Percentiles rank a stretch among this genome's conserved stretches.
Conservation (phyloP, 371 early-diverging fungal genomes). For the Dinochytrium kinnereticum region DNA sequence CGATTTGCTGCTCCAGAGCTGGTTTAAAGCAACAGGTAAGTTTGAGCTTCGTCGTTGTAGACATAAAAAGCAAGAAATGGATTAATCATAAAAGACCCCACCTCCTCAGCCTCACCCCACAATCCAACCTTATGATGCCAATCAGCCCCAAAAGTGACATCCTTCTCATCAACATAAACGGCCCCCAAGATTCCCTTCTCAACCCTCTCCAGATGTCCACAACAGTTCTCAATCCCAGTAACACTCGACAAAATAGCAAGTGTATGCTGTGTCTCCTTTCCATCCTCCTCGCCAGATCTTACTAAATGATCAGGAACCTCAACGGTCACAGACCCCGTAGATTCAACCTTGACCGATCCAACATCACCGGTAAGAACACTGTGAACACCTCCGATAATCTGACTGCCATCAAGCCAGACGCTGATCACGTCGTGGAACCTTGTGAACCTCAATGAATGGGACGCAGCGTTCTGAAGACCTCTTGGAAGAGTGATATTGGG, state of each 20-base stretch:
- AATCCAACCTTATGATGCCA: constrained; percentile 52
- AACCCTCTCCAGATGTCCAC: constrained; percentile 43
- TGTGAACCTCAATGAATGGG: neutral
- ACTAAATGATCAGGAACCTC: constrained; percentile 4
- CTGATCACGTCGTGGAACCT: constrained; percentile 41
- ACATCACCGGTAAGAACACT: constrained; percentile 17
- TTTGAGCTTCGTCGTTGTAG: no score
- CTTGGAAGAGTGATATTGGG: constrained; percentile 10
- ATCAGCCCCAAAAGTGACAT: constrained; percentile 42
- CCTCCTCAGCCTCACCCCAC: constrained; percentile 35
- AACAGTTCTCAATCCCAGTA: constrained; percentile 51
- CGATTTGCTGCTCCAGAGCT: neutral
- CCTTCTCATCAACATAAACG: constrained; percentile 42
- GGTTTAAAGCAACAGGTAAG: neutral
- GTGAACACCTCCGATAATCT: neutral
- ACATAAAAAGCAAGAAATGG: neutral
- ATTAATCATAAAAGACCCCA: neutral
- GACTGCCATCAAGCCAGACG: constrained; percentile 40
- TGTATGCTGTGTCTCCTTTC: constrained; percentile 7
- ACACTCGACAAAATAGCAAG: constrained; percentile 45
- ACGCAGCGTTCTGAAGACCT: neutral
- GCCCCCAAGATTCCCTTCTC: constrained; percentile 49
- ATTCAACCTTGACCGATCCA: constrained; percentile 3
- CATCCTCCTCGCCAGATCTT: neutral
- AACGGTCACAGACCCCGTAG: no score